Evolutionary conservation across 2,329 filamentous ascomycete genomes (phyloP).

Genomic region (Xylaria arbuscula): DNA sequence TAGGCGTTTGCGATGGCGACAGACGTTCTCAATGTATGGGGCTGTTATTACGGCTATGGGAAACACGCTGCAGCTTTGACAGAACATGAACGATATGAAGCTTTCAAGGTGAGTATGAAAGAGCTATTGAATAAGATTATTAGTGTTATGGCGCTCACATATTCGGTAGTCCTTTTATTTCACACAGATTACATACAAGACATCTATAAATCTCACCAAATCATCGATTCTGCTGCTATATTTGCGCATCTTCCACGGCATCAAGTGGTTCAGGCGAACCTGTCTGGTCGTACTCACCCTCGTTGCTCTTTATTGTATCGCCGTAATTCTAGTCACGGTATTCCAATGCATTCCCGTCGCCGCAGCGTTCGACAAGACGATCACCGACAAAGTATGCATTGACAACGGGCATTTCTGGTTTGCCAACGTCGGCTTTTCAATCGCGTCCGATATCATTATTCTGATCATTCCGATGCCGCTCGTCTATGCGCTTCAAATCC

Average conservation of each 20-base stretch:
- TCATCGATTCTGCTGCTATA: constrained; percentile 50
- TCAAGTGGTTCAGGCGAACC: constrained; percentile 48
- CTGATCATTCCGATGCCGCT: constrained; percentile 56
- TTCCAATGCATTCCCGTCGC: constrained; percentile 50
- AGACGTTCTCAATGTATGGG: constrained; percentile 43
- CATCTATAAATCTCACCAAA: constrained; percentile 51
- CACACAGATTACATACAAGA: constrained; percentile 50
- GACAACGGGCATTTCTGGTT: constrained; percentile 56
- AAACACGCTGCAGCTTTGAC: constrained; percentile 39
- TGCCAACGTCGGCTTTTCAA: constrained; percentile 56
- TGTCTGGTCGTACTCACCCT: constrained; percentile 43
- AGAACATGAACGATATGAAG: constrained; percentile 37
- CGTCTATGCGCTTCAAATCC: constrained; percentile 54
- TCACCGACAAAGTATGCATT: constrained; percentile 49
- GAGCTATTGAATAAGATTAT: background rate
- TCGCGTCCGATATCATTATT: constrained; percentile 56
- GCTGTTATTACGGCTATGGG: constrained; percentile 49
- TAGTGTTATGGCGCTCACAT: constrained; percentile 5
- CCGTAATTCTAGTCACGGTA: constrained; percentile 47
- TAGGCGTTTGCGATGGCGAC: constrained; percentile 47
- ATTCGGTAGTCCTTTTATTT: constrained; percentile 48
- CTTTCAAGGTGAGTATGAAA: constrained; percentile 43
- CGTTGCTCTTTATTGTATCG: constrained; percentile 46
- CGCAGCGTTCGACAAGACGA: constrained; percentile 47
- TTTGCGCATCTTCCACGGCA: constrained; percentile 48